Conservation (phyloP, 2,329 filamentous ascomycete species). For the Acrocalymma vagum region DNA sequence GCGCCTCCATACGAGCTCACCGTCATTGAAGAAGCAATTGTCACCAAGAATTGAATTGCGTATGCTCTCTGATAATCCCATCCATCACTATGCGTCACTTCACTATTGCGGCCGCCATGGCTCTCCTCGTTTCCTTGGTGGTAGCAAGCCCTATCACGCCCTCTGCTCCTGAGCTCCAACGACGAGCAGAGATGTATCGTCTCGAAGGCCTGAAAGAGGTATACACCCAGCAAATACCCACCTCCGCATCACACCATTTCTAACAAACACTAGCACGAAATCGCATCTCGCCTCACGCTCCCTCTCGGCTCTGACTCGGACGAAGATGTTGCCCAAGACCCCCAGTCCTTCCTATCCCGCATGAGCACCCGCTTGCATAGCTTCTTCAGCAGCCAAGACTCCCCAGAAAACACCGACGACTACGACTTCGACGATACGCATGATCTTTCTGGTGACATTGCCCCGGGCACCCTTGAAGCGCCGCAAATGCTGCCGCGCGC, state of each 20-base stretch:
- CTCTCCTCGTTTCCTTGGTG: slow-evolving; percentile 30
- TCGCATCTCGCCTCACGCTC: slow-evolving; percentile 38
- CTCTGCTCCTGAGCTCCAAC: slow-evolving; percentile 40
- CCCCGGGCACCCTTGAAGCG: slow-evolving; percentile 43
- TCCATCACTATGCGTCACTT: slow-evolving; percentile 44
- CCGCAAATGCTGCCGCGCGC: slow-evolving; percentile 41
- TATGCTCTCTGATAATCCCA: too few species aligned
- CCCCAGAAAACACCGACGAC: too few species aligned
- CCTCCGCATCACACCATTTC: neutral
- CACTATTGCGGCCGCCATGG: slow-evolving; percentile 33
- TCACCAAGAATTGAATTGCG: too few species aligned
- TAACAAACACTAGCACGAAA: slow-evolving; percentile 39
- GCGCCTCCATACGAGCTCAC: slow-evolving; percentile 10
- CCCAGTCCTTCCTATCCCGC: slow-evolving; percentile 24
- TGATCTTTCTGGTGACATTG: slow-evolving; percentile 45
- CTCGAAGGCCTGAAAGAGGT: slow-evolving; percentile 45
- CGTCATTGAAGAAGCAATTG: slow-evolving; percentile 4
- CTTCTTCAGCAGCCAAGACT: too few species aligned
- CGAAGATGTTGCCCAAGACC: slow-evolving; percentile 3
- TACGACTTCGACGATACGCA: slow-evolving; percentile 24
- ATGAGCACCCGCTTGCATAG: slow-evolving; percentile 31
- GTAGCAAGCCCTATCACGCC: slow-evolving; percentile 45
- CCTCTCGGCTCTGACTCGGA: slow-evolving; percentile 24
- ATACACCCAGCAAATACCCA: slow-evolving; percentile 2
- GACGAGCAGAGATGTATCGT: slow-evolving; percentile 42